Base-by-base conservation (phyloP, 345 rosid species). In the Rubroshorea leprosula region DNA sequence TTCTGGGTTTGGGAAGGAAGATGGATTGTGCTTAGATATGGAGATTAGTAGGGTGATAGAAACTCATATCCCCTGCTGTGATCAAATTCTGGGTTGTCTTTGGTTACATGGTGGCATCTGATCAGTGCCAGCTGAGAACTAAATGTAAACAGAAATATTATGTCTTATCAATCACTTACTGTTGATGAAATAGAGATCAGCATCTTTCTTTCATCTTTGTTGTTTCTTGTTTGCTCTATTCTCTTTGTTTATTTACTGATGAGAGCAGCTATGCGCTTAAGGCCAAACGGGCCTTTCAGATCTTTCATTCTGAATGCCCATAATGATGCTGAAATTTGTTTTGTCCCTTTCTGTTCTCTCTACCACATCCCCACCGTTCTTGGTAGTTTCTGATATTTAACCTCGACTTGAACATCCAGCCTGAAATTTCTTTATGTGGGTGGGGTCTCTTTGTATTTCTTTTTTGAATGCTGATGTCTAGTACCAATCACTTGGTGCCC, bases 1-100 rank as follows among this genome's bases (percentile, higher is more conserved):
- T 65, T 66, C 27, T 29, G 53, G 55, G 44, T 66, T 66, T 69
- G 38, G 60, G 39, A 66, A 49, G 38, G 27, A 35, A 63, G 51
- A 44, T 55, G 45, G 49, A 62, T 15, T 43, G 25, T 60, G 56
- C 54, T n/a, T 38, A 50, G 49, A 46, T 58, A 23, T 58, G 51
- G 15, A 46, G 43, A 58, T 24, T 14, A 29, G 47, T 44, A 16
- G 38, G 22, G 23, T 46, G 50, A 46, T 23, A 26, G 27, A 4
- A 49, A 25, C 17, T 52, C 46, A 17, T 5, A 31, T 57, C 21
- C 26, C 23, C 21, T 53, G 44, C n/a, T 54, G 15, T 24, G 17
- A 51, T 21, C 51, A 23, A 62, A 63, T 9, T 31, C 35, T 23
- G 51, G n/a, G 26, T 45, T 52, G 5, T 35, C 12, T 53, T 18